Conservation (phyloP, 306 rosid species). For the Quercus robur region DNA sequence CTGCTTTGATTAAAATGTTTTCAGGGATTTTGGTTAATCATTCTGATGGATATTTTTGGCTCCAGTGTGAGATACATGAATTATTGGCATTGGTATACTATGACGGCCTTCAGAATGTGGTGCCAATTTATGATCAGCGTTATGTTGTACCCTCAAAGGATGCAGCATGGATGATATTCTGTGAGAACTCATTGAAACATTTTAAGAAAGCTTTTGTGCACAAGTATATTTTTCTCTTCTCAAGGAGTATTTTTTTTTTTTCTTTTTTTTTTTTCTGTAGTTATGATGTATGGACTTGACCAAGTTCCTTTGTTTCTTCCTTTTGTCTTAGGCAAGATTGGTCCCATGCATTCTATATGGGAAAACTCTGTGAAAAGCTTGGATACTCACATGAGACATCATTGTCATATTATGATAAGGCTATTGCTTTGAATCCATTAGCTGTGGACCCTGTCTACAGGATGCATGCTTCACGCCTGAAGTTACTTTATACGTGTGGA, state of each 20-base stretch:
- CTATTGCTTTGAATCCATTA: conserved; percentile 75
- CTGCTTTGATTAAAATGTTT: conserved; percentile 13
- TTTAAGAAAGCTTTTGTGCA: conserved; percentile 85
- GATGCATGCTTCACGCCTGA: conserved; percentile 96
- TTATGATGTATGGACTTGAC: conserved; percentile 3
- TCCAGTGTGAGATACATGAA: conserved; percentile 94
- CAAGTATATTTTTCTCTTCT: conserved; percentile 50
- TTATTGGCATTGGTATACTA: conserved; percentile 93
- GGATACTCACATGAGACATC: conserved; percentile 68
- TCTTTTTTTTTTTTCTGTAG: conserved; percentile 5
- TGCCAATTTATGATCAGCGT: conserved; percentile 93
- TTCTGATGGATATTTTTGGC: conserved; percentile 23
- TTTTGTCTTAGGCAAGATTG: conserved; percentile 74
- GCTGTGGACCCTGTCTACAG: conserved; percentile 98
- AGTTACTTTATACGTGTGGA: conserved; percentile 63
- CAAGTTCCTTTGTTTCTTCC: conserved; percentile 20
- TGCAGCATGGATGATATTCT: conserved; percentile 66
- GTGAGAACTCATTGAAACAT: conserved; percentile 95
- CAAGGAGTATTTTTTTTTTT: conserved; percentile 13
- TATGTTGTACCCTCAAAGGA: conserved; percentile 79
- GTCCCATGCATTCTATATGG: conserved; percentile 94
- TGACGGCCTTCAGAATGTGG: conserved; percentile 96
- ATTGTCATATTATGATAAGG: conserved; percentile 72
- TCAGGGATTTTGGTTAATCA: conserved; percentile 12
- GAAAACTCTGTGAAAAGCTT: conserved; percentile 92